Percentiles rank a stretch among this genome's conserved stretches.
phyloP scores from a whole-genome alignment of 345 rosid species.

The Eucalyptus guilfoylei region DNA sequence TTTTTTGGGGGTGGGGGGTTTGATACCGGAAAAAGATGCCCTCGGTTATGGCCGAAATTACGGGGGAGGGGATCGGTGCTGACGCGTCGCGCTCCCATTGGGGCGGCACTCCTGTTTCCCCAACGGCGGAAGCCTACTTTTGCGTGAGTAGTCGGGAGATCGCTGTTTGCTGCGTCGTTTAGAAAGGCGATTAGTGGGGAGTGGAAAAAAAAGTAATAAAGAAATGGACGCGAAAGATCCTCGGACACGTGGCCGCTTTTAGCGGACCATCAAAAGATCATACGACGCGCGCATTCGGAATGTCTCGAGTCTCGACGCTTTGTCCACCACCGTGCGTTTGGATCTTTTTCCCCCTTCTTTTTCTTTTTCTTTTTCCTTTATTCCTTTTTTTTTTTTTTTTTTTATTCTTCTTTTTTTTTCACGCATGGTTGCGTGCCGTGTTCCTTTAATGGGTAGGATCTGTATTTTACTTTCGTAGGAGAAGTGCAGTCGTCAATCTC shows the following conservation, averaged over 20 bases:
- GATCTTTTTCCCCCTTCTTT: neutral
- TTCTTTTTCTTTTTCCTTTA: neutral
- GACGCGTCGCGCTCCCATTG: neutral
- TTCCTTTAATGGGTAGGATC: neutral
- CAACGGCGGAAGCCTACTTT: neutral
- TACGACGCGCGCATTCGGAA: neutral
- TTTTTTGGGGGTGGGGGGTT: neutral
- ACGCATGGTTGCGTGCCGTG: neutral
- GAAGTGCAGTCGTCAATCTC: neutral
- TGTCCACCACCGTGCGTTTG: neutral
- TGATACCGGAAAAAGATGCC: neutral
- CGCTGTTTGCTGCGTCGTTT: neutral
- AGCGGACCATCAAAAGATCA: neutral
- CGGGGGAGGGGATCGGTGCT: neutral
- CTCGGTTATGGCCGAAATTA: neutral
- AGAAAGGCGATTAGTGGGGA: neutral
- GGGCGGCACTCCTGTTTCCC: neutral
- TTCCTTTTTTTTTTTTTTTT: rapidly evolving
- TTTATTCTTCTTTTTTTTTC: too few relatives aligned
- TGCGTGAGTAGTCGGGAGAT: neutral
- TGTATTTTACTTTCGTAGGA: neutral
- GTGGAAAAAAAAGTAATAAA: neutral
- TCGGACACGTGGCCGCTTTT: neutral
- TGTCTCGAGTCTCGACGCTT: neutral
- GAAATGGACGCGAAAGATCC: neutral